phyloP scores from a whole-genome alignment of 306 rosid genomes.

The Rosa lucieae region DNA sequence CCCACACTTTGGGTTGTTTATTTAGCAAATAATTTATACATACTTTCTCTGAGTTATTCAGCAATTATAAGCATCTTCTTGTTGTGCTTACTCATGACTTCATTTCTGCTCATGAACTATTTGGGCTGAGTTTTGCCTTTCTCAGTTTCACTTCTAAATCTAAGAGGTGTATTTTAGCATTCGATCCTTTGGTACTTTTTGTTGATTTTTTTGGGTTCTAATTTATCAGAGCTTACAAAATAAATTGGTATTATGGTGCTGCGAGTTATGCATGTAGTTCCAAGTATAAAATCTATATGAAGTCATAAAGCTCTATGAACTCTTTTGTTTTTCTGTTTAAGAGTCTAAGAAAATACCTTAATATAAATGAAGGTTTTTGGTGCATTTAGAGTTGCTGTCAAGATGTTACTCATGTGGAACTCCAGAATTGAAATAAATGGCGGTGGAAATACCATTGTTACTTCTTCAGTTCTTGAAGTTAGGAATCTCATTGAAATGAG shows the following conservation, averaged over 20 bases:
- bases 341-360: constrained; percentile 20
- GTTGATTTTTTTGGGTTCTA: not conserved
- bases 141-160: not conserved
- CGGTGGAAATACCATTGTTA: constrained; percentile 70
- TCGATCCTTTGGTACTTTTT: not conserved
- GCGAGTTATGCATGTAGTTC: not conserved
- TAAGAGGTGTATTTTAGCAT: not conserved
- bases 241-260: not conserved
- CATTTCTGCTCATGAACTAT: not conserved
- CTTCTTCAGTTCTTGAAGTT: constrained; percentile 94
- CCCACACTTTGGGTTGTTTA: not conserved
- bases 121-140: not conserved
- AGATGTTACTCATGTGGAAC: constrained; percentile 97
- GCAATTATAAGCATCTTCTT: not conserved
- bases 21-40: not conserved
- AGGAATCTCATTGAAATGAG: constrained; percentile 90
- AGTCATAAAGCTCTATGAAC: not conserved
- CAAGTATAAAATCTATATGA: not conserved
- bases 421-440: constrained; percentile 83
- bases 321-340: not conserved
- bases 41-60: not conserved
- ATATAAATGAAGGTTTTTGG: constrained; percentile 83
- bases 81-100: not conserved
- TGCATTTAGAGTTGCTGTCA: constrained; percentile 93
- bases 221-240: not conserved